These are phyloP conservation scores for Cutaneotrichosporon curvatum DNA, from an alignment of 1,284 basidiomycete species.

Conservation along the genomic window DNA sequence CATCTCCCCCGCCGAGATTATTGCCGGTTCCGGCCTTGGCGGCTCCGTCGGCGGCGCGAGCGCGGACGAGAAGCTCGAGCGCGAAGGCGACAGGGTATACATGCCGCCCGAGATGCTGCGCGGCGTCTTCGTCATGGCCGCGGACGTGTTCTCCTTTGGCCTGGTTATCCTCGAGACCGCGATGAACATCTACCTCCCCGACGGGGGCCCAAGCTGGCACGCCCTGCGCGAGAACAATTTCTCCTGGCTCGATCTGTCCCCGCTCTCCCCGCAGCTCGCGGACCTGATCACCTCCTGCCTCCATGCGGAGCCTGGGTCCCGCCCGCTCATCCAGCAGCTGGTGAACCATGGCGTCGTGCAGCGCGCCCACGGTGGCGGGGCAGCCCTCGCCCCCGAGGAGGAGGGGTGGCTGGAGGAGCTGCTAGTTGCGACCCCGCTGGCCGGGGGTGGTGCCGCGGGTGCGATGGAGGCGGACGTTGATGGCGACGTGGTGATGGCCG, in stretches of 20 bases:
- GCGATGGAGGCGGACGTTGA: slow-evolving; percentile 8
- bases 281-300: slow-evolving; percentile 70
- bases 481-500: slow-evolving; percentile 18
- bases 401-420: slow-evolving; percentile 37
- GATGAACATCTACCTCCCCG: slow-evolving; percentile 91
- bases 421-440: slow-evolving; percentile 18
- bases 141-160: slow-evolving; percentile 96
- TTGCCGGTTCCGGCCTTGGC: slow-evolving; percentile 44
- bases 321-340: slow-evolving; percentile 58
- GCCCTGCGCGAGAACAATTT: slow-evolving; percentile 87
- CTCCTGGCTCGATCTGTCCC: slow-evolving; percentile 67
- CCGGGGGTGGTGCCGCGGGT: not conserved
- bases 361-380: slow-evolving; percentile 54
- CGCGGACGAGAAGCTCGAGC: slow-evolving; percentile 56
- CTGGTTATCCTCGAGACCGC: slow-evolving; percentile 93
- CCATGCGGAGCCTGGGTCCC: slow-evolving; percentile 59
- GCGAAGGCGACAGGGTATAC: slow-evolving; percentile 96
- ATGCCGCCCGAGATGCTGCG: slow-evolving; percentile 95
- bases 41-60: slow-evolving; percentile 20
- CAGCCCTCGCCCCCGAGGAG: slow-evolving; percentile 43
- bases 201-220: slow-evolving; percentile 92
- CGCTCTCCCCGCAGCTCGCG: slow-evolving; percentile 65
- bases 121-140: slow-evolving; percentile 83
- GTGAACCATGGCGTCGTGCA: slow-evolving; percentile 61
- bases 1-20: slow-evolving; percentile 38